Evolutionary conservation across 2,329 filamentous ascomycete genomes (phyloP).

Genomic region (Aspergillus pseudoglaucus): DNA sequence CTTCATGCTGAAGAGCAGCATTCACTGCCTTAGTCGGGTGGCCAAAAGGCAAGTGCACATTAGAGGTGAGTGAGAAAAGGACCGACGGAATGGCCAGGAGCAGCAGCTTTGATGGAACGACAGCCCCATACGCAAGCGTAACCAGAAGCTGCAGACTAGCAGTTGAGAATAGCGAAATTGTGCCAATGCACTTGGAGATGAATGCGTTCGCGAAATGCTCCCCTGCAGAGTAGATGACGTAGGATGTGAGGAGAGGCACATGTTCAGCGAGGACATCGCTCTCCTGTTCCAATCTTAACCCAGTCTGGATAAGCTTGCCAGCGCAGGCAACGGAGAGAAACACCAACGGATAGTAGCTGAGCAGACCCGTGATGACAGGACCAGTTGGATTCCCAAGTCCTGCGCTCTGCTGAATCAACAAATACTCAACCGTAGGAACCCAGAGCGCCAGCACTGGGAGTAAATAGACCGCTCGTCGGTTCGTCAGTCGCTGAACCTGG

Average conservation of each 20-base stretch:
- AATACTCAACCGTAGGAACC: slow-evolving; percentile 66
- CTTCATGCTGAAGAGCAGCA: slow-evolving; percentile 54
- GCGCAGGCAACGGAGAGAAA: slow-evolving; percentile 58
- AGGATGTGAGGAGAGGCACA: slow-evolving; percentile 59
- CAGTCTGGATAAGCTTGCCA: slow-evolving; percentile 56
- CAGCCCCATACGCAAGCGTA: slow-evolving; percentile 56
- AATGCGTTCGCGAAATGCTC: slow-evolving; percentile 37
- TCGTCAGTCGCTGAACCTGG: slow-evolving; percentile 43
- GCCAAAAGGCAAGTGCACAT: slow-evolving; percentile 64
- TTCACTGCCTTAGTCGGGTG: slow-evolving; percentile 60
- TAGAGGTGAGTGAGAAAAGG: slow-evolving; percentile 56
- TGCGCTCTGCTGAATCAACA: slow-evolving; percentile 62
- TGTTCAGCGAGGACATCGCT: slow-evolving; percentile 57
- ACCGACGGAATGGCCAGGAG: slow-evolving; percentile 65
- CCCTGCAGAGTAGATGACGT: slow-evolving; percentile 53
- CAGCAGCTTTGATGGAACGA: slow-evolving; percentile 64
- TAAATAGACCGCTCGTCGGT: slow-evolving; percentile 43
- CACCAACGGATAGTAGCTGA: slow-evolving; percentile 66
- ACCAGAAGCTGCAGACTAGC: slow-evolving; percentile 66
- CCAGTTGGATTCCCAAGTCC: slow-evolving; percentile 63
- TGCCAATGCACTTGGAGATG: slow-evolving; percentile 51
- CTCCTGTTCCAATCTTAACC: slow-evolving; percentile 50
- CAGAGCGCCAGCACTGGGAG: slow-evolving; percentile 70
- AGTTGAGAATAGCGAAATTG: slow-evolving; percentile 59
- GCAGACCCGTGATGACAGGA: slow-evolving; percentile 64